Conservation (phyloP, 2,329 filamentous ascomycete genomes). For the Nemania sp. region DNA sequence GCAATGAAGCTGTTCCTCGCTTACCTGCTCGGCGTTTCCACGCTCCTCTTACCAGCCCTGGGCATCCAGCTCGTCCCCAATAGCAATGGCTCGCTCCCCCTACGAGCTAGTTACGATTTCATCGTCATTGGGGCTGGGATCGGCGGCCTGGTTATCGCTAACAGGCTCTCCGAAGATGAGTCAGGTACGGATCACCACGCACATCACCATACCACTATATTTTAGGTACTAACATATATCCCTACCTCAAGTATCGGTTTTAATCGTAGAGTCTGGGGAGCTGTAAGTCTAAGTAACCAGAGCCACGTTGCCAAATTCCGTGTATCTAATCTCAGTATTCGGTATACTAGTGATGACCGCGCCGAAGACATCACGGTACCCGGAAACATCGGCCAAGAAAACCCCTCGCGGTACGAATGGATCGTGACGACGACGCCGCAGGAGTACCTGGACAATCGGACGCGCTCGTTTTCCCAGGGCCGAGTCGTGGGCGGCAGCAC, state of each 20-base stretch:
- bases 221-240: conserved; percentile 27
- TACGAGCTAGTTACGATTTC: conserved; percentile 45
- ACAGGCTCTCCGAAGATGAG: conserved; percentile 44
- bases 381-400: conserved; percentile 44
- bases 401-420: conserved; percentile 48
- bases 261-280: conserved; percentile 47
- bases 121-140: conserved; percentile 47
- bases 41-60: conserved; percentile 35
- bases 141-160: conserved; percentile 47
- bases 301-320: not conserved
- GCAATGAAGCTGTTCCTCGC: conserved; percentile 19
- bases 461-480: conserved; percentile 53
- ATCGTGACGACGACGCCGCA: conserved; percentile 50
- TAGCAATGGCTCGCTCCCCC: conserved; percentile 30
- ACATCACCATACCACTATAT: too few species aligned
- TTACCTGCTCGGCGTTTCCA: conserved; percentile 8
- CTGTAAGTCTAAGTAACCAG: conserved; percentile 45
- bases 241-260: conserved; percentile 42
- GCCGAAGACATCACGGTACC: conserved; percentile 46
- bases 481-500: conserved; percentile 57
- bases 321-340: conserved; percentile 31
- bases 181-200: conserved; percentile 34
- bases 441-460: conserved; percentile 51
- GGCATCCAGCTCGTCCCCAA: conserved; percentile 31
- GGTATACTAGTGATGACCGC: conserved; percentile 44